phyloP scores from a whole-genome alignment of 352 stramenopile genomes.

The Phytophthora litchii region DNA sequence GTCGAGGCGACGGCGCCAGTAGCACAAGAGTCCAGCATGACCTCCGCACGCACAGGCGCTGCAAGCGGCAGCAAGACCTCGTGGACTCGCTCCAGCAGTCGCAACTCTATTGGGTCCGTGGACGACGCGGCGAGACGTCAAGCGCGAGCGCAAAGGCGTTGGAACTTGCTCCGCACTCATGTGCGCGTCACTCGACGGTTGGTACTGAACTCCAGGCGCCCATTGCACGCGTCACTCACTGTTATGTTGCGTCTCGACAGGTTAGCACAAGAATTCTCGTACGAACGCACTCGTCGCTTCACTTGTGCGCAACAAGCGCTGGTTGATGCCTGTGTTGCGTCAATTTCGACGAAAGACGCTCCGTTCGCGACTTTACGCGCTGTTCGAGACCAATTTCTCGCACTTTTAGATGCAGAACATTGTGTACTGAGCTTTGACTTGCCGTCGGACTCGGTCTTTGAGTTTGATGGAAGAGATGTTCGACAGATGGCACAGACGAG shows the following conservation, averaged over 20 bases:
- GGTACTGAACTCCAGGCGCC: constrained; percentile 18
- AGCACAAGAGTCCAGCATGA: constrained; percentile 17
- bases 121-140: constrained; percentile 1
- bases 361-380: constrained; percentile 24
- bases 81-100: no score
- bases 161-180: constrained; percentile 65
- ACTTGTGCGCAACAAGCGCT: constrained; percentile 55
- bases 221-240: constrained; percentile 11
- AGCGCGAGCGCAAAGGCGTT: constrained; percentile 42
- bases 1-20: not conserved
- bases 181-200: constrained; percentile 71
- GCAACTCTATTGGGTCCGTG: not conserved
- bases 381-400: constrained; percentile 64
- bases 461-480: constrained; percentile 65
- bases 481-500: constrained; percentile 41
- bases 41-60: constrained; percentile 22
- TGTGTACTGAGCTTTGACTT: constrained; percentile 65
- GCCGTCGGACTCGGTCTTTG: constrained; percentile 40
- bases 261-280: constrained; percentile 54
- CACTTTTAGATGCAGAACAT: constrained; percentile 64
- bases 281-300: constrained; percentile 57
- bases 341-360: constrained; percentile 6
- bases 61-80: constrained; percentile 3
- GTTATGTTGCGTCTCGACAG: constrained; percentile 24
- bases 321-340: constrained; percentile 38